Conservation (phyloP, 352 stramenopile genomes). For the Globisporangium parvum region DNA sequence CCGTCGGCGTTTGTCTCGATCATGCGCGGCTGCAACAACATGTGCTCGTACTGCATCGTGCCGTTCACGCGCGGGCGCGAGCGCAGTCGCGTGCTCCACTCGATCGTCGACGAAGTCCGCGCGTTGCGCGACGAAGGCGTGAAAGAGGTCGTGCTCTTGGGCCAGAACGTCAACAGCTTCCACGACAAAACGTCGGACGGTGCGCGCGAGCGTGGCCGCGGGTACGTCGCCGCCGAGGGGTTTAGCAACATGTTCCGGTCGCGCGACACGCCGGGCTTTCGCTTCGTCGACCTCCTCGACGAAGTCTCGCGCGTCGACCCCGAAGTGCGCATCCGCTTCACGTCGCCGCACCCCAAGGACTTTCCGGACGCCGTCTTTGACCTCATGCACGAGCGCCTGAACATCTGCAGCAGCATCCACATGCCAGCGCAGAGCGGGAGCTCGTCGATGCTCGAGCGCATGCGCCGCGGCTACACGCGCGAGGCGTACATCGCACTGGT, state of each 20-base stretch:
- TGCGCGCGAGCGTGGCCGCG: conserved; percentile 52
- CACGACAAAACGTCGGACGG: conserved; percentile 90
- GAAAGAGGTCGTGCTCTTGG: conserved; percentile 98
- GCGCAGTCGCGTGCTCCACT: conserved; percentile 85
- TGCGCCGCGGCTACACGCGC: conserved; percentile 95
- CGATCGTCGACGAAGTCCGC: conserved; percentile 94
- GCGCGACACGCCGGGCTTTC: conserved; percentile 85
- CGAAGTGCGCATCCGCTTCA: conserved; percentile 98
- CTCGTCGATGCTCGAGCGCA: conserved; percentile 79
- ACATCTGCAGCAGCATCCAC: conserved; percentile 98
- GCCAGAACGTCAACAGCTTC: conserved; percentile 99
- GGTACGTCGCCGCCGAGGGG: conserved; percentile 84
- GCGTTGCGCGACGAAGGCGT: conserved; percentile 87
- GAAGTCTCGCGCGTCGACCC: conserved; percentile 89
- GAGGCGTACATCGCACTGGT: conserved; percentile 97
- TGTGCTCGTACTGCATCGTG: conserved; percentile 99
- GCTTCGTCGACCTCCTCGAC: conserved; percentile 97
- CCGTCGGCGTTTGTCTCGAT: conserved; percentile 97
- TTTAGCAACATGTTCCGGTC: conserved; percentile 95
- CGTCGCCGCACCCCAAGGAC: conserved; percentile 98
- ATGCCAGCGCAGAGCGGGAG: conserved; percentile 97
- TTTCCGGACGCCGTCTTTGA: conserved; percentile 94
- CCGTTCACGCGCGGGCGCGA: conserved; percentile 98
- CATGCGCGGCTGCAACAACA: conserved; percentile 99
- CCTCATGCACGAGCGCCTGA: conserved; percentile 86